Evolutionary conservation across 208 protist genomes (phyloP), one percentile per base, ranked within the genome.

Genomic region (Leishmania braziliensis): DNA sequence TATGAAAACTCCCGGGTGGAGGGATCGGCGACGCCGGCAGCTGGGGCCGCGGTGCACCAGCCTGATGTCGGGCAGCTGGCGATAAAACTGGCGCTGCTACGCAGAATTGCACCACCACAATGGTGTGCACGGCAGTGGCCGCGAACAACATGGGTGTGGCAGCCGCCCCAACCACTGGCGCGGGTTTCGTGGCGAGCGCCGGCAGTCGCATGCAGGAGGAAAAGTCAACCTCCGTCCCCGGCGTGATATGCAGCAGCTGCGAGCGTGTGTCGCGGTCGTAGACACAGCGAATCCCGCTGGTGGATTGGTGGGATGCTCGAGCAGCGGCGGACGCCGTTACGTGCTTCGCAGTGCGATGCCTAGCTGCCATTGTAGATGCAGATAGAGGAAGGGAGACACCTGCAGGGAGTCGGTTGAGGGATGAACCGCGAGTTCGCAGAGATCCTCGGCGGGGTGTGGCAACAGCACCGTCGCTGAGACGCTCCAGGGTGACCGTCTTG

Each of bases 261-360:
- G 94, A 97, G 60, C 82, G 90, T 9, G 90, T 95, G 71, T 75
- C 75, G 29, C 84, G 86, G 83, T 96, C 91, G 83, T 94, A 97
- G 77, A 83, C 85, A 74, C 88, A 89, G 53, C 79, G 86, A 3
- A 92, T 78, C 9, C 81, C 79, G 2, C 48, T 72, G 8, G 29
- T n/a, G 33, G 68, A n/a, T 26, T 23, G 33, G 23, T 3, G 43
- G 51, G 69, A 26, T 48, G 65, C 43, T 26, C 53, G 54, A 2
- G 60, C 66, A 39, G 76, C 65, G 1, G 18, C 33, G 3, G 58
- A 48, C 29, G 14, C n/a, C 26, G 58, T 39, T 12, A 16, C 77
- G 46, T 72, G 8, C 29, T 60, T 66, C 16, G 26, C 14, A 26
- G 16, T 26, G 36, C 53, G 51, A 51, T 51, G 39, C 36, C 54